Evolutionary conservation across 129 eudicot genomes (phyloP).

Genomic region (carrot (Daucus carota)): DH1_v3.0 NC_030382.2:52312501-52313000

Average conservation of each 20-base stretch:
- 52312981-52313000: slow-evolving; percentile 83
- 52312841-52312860: slow-evolving; percentile 26
- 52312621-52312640: neutral
- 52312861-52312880: slow-evolving; percentile 99
- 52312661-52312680: neutral
- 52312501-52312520: slow-evolving; percentile 96
- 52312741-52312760: slow-evolving; percentile 95
- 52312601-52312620: slow-evolving; percentile 58
- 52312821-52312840: slow-evolving; percentile 4
- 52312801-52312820: slow-evolving; percentile 1
- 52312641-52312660: neutral
- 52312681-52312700: slow-evolving; percentile 9
- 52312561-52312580: slow-evolving; percentile 62
- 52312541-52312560: slow-evolving; percentile 67
- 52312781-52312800: slow-evolving; percentile 92
- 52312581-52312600: slow-evolving; percentile 70
- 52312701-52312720: slow-evolving; percentile 43
- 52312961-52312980: slow-evolving; percentile 69
- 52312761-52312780: slow-evolving; percentile 95
- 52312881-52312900: slow-evolving; percentile 93
- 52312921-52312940: slow-evolving; percentile 50
- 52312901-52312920: slow-evolving; percentile 41
- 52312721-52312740: slow-evolving; percentile 89
- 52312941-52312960: slow-evolving; percentile 57
- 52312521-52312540: slow-evolving; percentile 89